Evolutionary conservation across 176 grass and related monocot species (phyloP).

Genomic region (Ensete glaucum): DNA sequence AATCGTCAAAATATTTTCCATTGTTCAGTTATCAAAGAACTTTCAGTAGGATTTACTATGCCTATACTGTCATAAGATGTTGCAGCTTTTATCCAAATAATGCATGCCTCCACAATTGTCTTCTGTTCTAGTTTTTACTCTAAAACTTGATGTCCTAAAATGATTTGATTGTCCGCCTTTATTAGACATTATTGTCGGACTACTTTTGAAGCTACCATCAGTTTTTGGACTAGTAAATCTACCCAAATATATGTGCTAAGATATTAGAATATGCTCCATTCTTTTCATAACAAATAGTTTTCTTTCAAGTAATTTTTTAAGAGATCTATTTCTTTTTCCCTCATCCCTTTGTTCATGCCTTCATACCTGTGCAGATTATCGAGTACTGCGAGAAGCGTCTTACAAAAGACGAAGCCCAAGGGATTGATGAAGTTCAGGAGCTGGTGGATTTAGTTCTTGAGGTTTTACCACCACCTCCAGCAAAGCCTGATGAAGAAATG

Average conservation of each 20-base stretch:
- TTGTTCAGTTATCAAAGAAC: background rate
- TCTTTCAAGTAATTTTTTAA: background rate
- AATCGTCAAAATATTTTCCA: background rate
- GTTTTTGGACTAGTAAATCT: background rate
- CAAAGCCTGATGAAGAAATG: conserved; percentile 14
- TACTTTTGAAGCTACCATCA: background rate
- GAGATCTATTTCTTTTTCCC: background rate
- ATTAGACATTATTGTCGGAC: background rate
- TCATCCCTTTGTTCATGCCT: background rate
- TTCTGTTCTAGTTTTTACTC: background rate
- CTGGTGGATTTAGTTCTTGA: conserved; percentile 37
- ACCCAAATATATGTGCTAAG: background rate
- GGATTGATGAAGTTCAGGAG: conserved; percentile 17
- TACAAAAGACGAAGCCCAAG: conserved; percentile 17
- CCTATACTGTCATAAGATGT: background rate
- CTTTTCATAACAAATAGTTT: background rate
- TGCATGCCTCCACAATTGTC: background rate
- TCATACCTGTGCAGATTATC: conserved; percentile 23
- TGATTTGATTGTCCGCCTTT: background rate
- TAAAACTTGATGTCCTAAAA: background rate
- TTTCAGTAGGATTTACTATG: background rate
- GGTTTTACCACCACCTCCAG: conserved; percentile 31
- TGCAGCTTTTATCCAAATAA: background rate
- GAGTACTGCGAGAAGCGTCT: conserved; percentile 41
- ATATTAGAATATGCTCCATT: background rate